These are phyloP conservation scores for Mycothermus thermophilus DNA, from an alignment of 495 filamentous ascomycete genomes.

Conservation along the genomic window DNA sequence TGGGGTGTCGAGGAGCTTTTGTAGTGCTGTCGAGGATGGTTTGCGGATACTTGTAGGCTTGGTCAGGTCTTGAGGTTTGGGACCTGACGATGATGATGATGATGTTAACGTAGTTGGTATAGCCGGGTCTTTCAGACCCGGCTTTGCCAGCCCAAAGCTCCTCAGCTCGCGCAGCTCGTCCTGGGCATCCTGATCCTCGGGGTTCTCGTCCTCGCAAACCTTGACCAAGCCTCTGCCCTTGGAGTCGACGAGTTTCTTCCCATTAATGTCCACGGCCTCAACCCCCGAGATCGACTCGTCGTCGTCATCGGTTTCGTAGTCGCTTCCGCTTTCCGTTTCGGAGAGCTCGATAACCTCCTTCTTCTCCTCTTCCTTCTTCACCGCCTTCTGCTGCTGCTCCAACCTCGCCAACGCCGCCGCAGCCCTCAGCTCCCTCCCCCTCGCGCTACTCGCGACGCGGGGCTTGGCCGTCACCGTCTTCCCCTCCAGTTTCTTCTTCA, in stretches of 20 bases:
- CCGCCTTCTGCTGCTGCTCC: slow-evolving; percentile 39
- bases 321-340: slow-evolving; percentile 25
- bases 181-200: slow-evolving; percentile 42
- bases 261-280: slow-evolving; percentile 42
- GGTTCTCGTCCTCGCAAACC: slow-evolving; percentile 58
- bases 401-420: slow-evolving; percentile 65
- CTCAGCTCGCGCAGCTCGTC: slow-evolving; percentile 48
- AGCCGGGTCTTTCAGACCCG: too few species aligned
- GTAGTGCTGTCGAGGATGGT: too few species aligned
- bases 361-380: slow-evolving; percentile 28
- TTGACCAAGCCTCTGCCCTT: slow-evolving; percentile 50
- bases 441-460: slow-evolving; percentile 50
- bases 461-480: slow-evolving; percentile 47
- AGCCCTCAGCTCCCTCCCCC: slow-evolving; percentile 61
- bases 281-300: slow-evolving; percentile 16
- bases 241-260: slow-evolving; percentile 42
- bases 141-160: slow-evolving; percentile 10
- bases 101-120: too few species aligned
- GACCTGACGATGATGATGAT: too few species aligned
- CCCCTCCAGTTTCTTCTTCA: slow-evolving; percentile 50
- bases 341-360: slow-evolving; percentile 17
- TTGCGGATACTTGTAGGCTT: too few species aligned
- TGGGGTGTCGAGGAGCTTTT: too few species aligned
- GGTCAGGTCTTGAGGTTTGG: too few species aligned
- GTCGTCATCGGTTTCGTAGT: slow-evolving; percentile 30